A percentile compares a stretch with the other conserved stretches of the same genome.
These are phyloP conservation scores for Lactarius deliciosus DNA, from an alignment of 768 basidiomycete species.

Conservation along the genomic window DNA sequence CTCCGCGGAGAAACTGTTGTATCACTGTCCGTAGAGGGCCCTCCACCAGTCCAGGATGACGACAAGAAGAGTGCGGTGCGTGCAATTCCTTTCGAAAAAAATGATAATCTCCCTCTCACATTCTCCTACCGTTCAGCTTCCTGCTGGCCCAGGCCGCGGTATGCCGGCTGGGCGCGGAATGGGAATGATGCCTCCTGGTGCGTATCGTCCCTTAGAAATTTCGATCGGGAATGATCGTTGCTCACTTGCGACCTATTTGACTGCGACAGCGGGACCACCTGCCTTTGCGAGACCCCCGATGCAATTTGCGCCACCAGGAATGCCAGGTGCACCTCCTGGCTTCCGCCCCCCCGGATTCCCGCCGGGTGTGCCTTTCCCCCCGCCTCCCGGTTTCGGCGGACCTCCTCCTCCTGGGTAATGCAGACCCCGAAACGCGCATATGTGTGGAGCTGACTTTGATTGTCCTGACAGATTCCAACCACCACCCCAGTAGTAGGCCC, in stretches of 20 bases:
- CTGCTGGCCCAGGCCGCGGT: conserved; percentile 89
- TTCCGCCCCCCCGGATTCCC: conserved; percentile 85
- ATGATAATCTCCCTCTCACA: conserved; percentile 18
- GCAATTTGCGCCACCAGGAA: conserved; percentile 65
- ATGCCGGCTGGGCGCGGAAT: conserved; percentile 97
- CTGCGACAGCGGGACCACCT: conserved; percentile 53
- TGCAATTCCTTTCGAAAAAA: conserved; percentile 17
- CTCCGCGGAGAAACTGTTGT: conserved; percentile 96
- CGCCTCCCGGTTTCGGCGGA: conserved; percentile 77
- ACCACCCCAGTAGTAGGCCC: conserved; percentile 42
- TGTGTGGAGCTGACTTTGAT: conserved; percentile 5
- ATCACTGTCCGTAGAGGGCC: conserved; percentile 91
- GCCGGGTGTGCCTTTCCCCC: conserved; percentile 75
- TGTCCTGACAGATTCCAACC: conserved; percentile 45
- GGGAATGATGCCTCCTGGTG: conserved; percentile 90
- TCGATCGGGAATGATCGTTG: conserved; percentile 27
- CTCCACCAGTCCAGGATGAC: conserved; percentile 87
- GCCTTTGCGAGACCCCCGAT: conserved; percentile 68
- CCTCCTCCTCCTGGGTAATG: conserved; percentile 80
- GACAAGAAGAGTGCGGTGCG: conserved; percentile 81
- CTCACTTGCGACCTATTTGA: conserved; percentile 5
- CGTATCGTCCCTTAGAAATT: conserved; percentile 34
- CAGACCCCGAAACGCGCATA: not conserved
- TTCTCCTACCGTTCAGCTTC: conserved; percentile 51
- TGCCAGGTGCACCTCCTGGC: conserved; percentile 85